These are phyloP conservation scores for Tagetes patula DNA, from an alignment of 129 eudicot genomes.

Conservation along the genomic window DNA sequence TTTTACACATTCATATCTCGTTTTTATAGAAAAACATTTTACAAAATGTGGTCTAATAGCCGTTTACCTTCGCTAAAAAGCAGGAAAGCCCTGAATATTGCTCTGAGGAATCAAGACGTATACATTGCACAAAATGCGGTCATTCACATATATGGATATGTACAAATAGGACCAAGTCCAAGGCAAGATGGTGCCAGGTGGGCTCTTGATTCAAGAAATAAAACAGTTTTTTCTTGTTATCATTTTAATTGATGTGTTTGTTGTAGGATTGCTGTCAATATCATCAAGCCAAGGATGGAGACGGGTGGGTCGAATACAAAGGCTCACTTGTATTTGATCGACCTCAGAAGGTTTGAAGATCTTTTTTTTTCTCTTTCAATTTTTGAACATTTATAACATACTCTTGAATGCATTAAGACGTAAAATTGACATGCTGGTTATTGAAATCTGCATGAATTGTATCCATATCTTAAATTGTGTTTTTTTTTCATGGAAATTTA, in stretches of 20 bases:
- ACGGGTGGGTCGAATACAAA: slow-evolving; percentile 97
- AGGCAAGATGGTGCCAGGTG: slow-evolving; percentile 99
- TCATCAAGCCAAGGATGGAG: slow-evolving; percentile 99
- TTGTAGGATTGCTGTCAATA: slow-evolving; percentile 92
- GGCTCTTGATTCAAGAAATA: background rate
- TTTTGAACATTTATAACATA: background rate
- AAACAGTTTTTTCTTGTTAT: background rate
- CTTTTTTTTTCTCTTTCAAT: background rate
- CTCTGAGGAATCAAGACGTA: slow-evolving; percentile 91
- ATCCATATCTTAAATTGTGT: background rate
- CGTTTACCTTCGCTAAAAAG: background rate
- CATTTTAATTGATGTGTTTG: background rate
- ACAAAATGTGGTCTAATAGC: slow-evolving; percentile 6
- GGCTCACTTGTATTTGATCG: slow-evolving; percentile 79
- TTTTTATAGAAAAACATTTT: background rate
- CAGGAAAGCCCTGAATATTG: slow-evolving; percentile 57
- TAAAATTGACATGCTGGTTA: background rate
- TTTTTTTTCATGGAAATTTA: background rate
- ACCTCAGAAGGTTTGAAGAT: slow-evolving; percentile 74
- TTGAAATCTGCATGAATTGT: background rate
- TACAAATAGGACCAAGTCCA: slow-evolving; percentile 78
- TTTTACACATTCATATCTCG: background rate
- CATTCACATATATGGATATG: slow-evolving; percentile 95
- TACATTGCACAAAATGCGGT: slow-evolving; percentile 98
- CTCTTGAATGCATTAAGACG: background rate